Conservation (phyloP, 2,329 filamentous ascomycete species). For the Fusarium verrucosum region DNA sequence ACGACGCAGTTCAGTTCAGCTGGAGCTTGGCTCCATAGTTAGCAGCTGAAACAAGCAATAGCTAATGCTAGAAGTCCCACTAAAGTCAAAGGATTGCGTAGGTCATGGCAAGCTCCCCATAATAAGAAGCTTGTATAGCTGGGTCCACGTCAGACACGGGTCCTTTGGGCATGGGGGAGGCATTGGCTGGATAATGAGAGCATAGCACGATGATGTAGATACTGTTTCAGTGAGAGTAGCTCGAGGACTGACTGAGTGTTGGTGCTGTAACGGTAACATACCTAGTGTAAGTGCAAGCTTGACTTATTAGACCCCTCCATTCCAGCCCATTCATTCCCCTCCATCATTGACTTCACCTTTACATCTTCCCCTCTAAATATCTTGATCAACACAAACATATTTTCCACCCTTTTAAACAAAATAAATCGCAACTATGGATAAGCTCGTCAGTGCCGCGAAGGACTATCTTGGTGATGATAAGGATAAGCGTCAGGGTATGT, state of each 20-base stretch:
- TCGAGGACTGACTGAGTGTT: not conserved
- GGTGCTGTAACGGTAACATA: slow-evolving; percentile 2
- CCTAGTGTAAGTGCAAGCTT: not conserved
- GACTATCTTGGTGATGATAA: slow-evolving; percentile 49
- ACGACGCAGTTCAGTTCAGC: not conserved
- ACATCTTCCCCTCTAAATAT: not conserved
- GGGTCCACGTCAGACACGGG: slow-evolving; percentile 32
- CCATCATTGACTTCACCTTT: slow-evolving; percentile 20
- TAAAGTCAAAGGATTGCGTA: slow-evolving; percentile 3
- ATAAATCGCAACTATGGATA: slow-evolving; percentile 49
- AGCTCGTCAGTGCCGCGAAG: slow-evolving; percentile 51
- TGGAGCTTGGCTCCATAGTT: not conserved
- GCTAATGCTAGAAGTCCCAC: slow-evolving; percentile 10
- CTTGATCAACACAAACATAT: not conserved
- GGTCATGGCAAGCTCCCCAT: slow-evolving; percentile 23
- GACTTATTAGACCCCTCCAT: slow-evolving; percentile 25
- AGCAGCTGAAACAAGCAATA: slow-evolving; percentile 31
- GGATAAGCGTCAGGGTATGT: slow-evolving; percentile 41
- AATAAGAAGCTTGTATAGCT: slow-evolving; percentile 4
- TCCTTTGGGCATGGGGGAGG: not conserved
- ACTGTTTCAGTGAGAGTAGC: not conserved
- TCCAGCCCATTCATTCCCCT: slow-evolving; percentile 5
- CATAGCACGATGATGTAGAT: slow-evolving; percentile 2
- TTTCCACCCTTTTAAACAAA: not conserved
- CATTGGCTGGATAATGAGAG: not conserved